Evolutionary conservation across 345 rosid genomes (phyloP).

Genomic region (Mangifera indica): DNA sequence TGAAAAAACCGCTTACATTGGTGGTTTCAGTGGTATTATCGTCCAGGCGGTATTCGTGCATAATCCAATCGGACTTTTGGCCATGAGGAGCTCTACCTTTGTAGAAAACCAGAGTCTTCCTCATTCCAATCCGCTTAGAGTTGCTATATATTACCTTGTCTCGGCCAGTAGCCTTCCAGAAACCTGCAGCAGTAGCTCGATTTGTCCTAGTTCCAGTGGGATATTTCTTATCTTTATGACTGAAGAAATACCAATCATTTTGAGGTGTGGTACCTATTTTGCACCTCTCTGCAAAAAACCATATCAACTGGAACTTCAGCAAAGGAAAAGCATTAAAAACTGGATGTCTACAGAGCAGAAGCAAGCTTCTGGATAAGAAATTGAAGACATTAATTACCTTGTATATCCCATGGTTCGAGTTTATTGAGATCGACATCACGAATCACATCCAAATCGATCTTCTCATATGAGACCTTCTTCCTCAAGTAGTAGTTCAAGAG

Average conservation of each 20-base stretch:
- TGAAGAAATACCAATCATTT: constrained; percentile 83
- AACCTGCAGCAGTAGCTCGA: constrained; percentile 76
- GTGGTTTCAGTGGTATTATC: constrained; percentile 40
- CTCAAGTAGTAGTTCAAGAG: constrained; percentile 70
- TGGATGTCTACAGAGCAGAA: background rate
- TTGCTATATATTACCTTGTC: constrained; percentile 69
- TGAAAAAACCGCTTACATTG: constrained; percentile 6
- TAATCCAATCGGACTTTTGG: constrained; percentile 81
- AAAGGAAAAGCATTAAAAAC: background rate
- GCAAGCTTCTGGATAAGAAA: too few relatives aligned
- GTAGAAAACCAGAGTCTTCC: constrained; percentile 81
- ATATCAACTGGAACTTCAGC: background rate
- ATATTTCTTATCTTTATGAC: constrained; percentile 83
- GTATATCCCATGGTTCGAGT: constrained; percentile 92
- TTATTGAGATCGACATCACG: constrained; percentile 82
- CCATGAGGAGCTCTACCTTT: constrained; percentile 88
- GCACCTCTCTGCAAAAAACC: constrained; percentile 54
- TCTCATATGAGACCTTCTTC: constrained; percentile 63
- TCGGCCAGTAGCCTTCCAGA: constrained; percentile 90
- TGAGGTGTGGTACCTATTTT: constrained; percentile 81
- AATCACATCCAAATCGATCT: constrained; percentile 75
- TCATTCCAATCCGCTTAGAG: constrained; percentile 62
- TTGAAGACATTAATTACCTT: constrained; percentile 37
- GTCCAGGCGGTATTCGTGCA: constrained; percentile 82
- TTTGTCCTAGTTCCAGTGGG: constrained; percentile 84